phyloP scores from a whole-genome alignment of 2,329 filamentous ascomycete genomes.

The Cladosporium phlei region DNA sequence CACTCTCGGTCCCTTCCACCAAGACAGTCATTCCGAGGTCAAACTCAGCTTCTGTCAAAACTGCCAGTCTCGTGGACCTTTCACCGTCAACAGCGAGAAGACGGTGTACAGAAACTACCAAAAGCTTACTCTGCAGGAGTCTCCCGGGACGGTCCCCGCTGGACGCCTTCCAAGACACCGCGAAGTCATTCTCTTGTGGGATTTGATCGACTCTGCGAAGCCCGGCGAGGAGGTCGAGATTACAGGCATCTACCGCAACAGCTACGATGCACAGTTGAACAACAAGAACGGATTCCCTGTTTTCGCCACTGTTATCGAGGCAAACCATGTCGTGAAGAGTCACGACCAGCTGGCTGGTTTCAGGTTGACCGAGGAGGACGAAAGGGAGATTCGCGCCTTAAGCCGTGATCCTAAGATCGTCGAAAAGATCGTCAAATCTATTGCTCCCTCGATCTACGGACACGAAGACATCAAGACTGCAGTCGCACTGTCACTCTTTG shows the following conservation, averaged over 20 bases:
- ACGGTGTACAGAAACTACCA: constrained; percentile 99
- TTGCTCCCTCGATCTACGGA: constrained; percentile 95
- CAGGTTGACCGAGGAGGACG: constrained; percentile 89
- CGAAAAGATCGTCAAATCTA: constrained; percentile 86
- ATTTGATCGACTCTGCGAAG: constrained; percentile 93
- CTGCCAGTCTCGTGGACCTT: constrained; percentile 91
- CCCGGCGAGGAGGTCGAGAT: constrained; percentile 97
- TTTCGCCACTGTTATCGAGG: constrained; percentile 94
- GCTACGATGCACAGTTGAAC: constrained; percentile 95
- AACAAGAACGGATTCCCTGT: constrained; percentile 98
- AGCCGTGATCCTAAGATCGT: constrained; percentile 85
- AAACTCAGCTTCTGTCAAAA: constrained; percentile 95
- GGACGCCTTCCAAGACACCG: constrained; percentile 88
- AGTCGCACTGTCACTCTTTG: constrained; percentile 87
- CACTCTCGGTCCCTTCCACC: constrained; percentile 91
- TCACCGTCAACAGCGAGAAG: constrained; percentile 93
- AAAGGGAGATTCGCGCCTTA: constrained; percentile 82
- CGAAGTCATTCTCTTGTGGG: constrained; percentile 93
- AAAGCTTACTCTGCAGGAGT: constrained; percentile 94
- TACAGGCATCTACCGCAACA: constrained; percentile 95
- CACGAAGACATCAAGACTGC: constrained; percentile 97
- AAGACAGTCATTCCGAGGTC: constrained; percentile 93
- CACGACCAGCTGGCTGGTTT: constrained; percentile 98
- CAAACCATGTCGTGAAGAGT: constrained; percentile 93
- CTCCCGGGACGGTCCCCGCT: constrained; percentile 91